These are phyloP conservation scores for Prinsepia uniflora DNA, from an alignment of 306 rosid genomes.

Conservation along the genomic window DNA sequence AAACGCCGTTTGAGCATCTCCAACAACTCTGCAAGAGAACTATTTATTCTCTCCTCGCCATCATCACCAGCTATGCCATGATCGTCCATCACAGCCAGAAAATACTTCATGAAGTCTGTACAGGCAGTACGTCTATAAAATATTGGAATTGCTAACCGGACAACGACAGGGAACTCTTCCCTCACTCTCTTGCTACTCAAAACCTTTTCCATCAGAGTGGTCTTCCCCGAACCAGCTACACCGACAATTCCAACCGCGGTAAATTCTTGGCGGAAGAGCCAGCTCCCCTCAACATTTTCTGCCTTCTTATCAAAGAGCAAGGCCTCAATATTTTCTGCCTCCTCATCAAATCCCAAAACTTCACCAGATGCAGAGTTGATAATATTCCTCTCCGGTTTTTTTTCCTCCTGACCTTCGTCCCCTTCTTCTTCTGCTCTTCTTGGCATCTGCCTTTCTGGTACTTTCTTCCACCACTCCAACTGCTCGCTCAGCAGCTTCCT, in stretches of 20 bases:
- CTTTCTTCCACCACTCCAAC: too few species aligned
- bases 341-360: background rate
- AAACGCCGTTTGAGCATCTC: background rate
- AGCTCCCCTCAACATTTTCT: background rate
- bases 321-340: too few species aligned
- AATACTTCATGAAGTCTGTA: background rate
- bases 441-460: too few species aligned
- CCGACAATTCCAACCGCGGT: conserved; percentile 20
- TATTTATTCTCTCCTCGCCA: background rate
- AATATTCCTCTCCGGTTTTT: too few species aligned
- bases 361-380: too few species aligned
- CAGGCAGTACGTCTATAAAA: too few species aligned
- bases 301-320: too few species aligned
- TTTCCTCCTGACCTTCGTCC: too few species aligned
- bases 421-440: too few species aligned
- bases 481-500: background rate
- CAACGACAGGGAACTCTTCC: background rate
- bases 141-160: too few species aligned
- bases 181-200: background rate
- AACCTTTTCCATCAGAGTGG: background rate
- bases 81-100: background rate
- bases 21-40: background rate
- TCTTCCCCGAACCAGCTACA: conserved; percentile 16
- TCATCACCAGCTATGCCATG: too few species aligned
- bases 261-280: background rate